Conservation (phyloP, 108 stramenopile species). For the Skeletonema grethae region DNA sequence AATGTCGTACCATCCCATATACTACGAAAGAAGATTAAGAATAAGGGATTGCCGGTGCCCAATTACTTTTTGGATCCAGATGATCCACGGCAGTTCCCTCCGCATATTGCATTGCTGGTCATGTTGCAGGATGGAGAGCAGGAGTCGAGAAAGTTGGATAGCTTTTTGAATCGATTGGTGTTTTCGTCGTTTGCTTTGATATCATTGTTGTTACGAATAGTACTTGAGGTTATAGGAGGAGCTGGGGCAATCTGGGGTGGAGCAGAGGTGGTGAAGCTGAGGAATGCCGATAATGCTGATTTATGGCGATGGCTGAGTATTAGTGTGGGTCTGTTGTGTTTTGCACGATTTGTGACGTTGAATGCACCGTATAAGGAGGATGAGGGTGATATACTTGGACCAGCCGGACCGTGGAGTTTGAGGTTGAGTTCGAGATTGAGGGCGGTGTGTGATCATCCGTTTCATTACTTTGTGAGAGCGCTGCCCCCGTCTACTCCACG, state of each 20-base stretch:
- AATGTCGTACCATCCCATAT: conserved; percentile 13
- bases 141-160: conserved; percentile 31
- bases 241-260: conserved; percentile 50
- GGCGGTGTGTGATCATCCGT: conserved; percentile 42
- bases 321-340: conserved; percentile 32
- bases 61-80: conserved; percentile 46
- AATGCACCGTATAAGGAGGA: conserved; percentile 38
- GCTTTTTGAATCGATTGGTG: conserved; percentile 24
- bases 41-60: conserved; percentile 35
- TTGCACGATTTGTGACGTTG: conserved; percentile 30
- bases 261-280: conserved; percentile 19
- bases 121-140: conserved; percentile 46
- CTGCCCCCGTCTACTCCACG: conserved; percentile 21
- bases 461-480: conserved; percentile 47
- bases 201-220: conserved; percentile 33
- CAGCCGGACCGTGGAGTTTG: conserved; percentile 41
- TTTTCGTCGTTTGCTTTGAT: conserved; percentile 35
- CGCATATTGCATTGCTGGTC: conserved; percentile 38
- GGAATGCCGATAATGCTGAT: conserved; percentile 31
- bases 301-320: conserved; percentile 38
- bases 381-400: conserved; percentile 46
- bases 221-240: conserved; percentile 40
- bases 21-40: conserved; percentile 36
- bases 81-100: conserved; percentile 36
- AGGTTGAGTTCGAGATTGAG: conserved; percentile 33